Base-by-base conservation (phyloP, 2,329 filamentous ascomycete genomes). In the Diaporthe sp. region DNA sequence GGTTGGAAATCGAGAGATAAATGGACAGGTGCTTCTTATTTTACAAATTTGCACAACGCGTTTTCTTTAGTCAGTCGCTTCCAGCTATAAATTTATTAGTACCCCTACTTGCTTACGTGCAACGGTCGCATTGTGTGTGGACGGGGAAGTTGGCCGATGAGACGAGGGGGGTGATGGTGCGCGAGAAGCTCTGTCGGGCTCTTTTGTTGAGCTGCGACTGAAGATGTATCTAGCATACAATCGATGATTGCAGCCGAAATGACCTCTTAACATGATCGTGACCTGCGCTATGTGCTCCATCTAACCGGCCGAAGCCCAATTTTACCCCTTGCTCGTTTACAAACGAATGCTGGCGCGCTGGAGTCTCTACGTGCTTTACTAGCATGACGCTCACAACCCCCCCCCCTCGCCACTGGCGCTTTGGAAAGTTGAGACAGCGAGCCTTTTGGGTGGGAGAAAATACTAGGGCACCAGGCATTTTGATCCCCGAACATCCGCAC, bases 21-120 rank as follows among this genome's bases (percentile, higher is more conserved):
- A 55, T 71, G 70, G 56, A 71, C 32, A 55, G 19, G 19, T 66
- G 51, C 47, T 65, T 63, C n/a, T n/a, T 9, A 7, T 47, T 22
- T 22, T 9, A 39, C 37, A 39, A 32, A 42, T 65, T 47, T 50
- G 56, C 56, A 30, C 17, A 55, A 32, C 25, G 25, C 44, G 10
- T 71, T 32, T 50, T 53, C 32, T 25, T 71, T 51, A 47, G 70
- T 50, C 37, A 39, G 35, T 53, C 56, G 44, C 70, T 63, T 63
- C 59, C 58, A 61, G 56, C 32, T 63, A 39, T 51, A 19, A 42
- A 63, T 13, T 39, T 30, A 58, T 50, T 68, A 39, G 25, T 27
- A 39, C 44, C n/a, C 15, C n/a, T 66, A 66, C 44, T 39, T 51
- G 47, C 51, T 30, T 27, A 68, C 30, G 47, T 68, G 63, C 27